phyloP scores from a whole-genome alignment of 2,329 filamentous ascomycete genomes.

The Teratosphaeria destructans region DNA sequence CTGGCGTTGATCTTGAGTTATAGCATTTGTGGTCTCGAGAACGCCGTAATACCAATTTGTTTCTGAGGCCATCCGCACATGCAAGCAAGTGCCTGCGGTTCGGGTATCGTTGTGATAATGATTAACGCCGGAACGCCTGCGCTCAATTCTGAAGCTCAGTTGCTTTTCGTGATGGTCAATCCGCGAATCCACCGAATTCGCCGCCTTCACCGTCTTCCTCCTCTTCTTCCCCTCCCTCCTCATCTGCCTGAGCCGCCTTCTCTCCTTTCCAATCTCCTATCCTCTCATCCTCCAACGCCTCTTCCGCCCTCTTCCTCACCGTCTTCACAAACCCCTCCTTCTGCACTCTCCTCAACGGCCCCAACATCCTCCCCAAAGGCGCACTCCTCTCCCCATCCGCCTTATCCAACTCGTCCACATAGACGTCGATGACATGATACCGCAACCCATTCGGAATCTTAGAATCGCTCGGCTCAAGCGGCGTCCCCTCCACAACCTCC shows the following conservation, averaged over 20 bases:
- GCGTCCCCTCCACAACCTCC: slow-evolving; percentile 36
- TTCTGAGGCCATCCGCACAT: background rate
- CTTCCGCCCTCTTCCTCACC: slow-evolving; percentile 58
- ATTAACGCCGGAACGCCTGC: slow-evolving; percentile 6
- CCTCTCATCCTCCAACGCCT: slow-evolving; percentile 63
- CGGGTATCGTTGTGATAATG: background rate
- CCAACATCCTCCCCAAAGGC: slow-evolving; percentile 41
- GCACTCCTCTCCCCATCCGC: slow-evolving; percentile 41
- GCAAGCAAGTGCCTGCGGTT: background rate
- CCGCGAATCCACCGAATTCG: slow-evolving; percentile 52
- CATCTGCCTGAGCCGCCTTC: slow-evolving; percentile 31
- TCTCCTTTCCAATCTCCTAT: slow-evolving; percentile 51
- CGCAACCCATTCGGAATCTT: slow-evolving; percentile 73
- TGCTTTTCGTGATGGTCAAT: slow-evolving; percentile 32
- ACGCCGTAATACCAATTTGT: background rate
- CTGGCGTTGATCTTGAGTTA: background rate
- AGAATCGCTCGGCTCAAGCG: slow-evolving; percentile 35
- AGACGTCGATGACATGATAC: slow-evolving; percentile 82
- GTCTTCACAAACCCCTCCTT: slow-evolving; percentile 55
- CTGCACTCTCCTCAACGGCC: slow-evolving; percentile 47
- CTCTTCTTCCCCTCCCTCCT: slow-evolving; percentile 36
- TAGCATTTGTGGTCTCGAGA: background rate
- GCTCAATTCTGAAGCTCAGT: slow-evolving; percentile 1
- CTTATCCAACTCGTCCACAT: slow-evolving; percentile 78
- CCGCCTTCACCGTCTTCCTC: slow-evolving; percentile 35